Evolutionary conservation across 2,329 filamentous ascomycete species (phyloP).

Genomic region (Sporothrix humicola): DNA sequence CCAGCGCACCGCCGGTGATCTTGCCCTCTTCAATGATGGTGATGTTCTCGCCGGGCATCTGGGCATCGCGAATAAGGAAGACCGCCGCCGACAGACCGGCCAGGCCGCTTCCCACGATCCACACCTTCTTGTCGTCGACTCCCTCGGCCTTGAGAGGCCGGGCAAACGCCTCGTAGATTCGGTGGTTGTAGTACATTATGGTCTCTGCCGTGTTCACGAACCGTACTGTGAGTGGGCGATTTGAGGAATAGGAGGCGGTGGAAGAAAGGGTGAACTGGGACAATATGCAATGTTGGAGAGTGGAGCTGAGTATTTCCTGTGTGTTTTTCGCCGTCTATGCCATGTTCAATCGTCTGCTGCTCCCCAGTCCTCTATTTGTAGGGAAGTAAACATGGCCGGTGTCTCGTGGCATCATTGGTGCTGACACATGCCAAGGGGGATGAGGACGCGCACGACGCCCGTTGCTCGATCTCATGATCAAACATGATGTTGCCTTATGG

Average conservation of each 20-base stretch:
- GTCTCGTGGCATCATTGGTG: not conserved
- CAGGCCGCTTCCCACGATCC: conserved; percentile 47
- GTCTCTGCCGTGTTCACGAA: not conserved
- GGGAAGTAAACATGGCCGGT: not conserved
- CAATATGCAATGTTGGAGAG: not conserved
- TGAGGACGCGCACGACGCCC: not conserved
- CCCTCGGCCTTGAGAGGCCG: conserved; percentile 38
- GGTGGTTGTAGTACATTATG: conserved; percentile 43
- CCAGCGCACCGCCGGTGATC: conserved; percentile 43
- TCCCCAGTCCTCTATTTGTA: not conserved
- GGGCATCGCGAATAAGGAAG: conserved; percentile 46
- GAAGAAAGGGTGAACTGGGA: no score
- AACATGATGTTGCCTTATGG: not conserved
- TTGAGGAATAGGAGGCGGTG: no score
- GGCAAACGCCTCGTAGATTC: conserved; percentile 40
- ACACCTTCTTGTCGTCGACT: conserved; percentile 41
- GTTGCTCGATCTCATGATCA: conserved; percentile 20
- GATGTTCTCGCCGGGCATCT: conserved; percentile 44
- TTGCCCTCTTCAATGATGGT: conserved; percentile 46
- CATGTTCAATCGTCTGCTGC: not conserved
- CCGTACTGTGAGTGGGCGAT: no score
- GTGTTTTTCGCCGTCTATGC: not conserved
- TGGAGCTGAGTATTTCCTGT: not conserved
- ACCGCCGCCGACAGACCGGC: conserved; percentile 47
- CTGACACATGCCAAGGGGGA: conserved; percentile 13